Base-by-base conservation (phyloP, 2,329 filamentous ascomycete species). In the Talaromyces sp. region DNA sequence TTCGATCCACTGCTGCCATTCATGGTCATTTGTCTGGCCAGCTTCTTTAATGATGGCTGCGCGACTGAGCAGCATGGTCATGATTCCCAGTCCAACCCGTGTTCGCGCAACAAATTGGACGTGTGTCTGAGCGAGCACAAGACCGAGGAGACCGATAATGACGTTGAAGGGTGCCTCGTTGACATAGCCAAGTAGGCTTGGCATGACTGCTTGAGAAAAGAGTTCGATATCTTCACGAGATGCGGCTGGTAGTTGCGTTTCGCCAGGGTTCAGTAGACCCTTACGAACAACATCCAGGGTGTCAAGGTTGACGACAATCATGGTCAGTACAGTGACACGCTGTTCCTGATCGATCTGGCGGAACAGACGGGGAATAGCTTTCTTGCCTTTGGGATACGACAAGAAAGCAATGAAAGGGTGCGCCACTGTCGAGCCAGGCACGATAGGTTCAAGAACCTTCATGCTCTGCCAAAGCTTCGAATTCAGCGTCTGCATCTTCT, bases 401-500 rank as follows among this genome's bases (percentile, higher is more conserved):
- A 99, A 83, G 77, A 99, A 94, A 56, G 93, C 92, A 70, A 99
- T 97, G 79, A 99, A 99, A 0, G 95, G 95, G 76, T 99, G 95
- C 19, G 86, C 83, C 3, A 82, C 82, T 19, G 88, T 84, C 3
- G 90, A 86, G 61, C 89, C 91, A 54, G 83, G 85, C 33, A 87
- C 90, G 70, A 97, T 95, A 1, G 93, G 93, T 75, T 97, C 94
- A 79, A 97, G 92, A 59, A 99, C 92, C 81, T 96, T 96, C 60
- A 97, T 85, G 66, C 91, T 87, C 49, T 86, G 82, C 95, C 95
- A 99, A 13, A 99, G 84, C 74, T 90, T 87, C 58, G 86, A 83
- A 71, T 94, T 96, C 66, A 96, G 84, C n/a, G 83, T 78, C 67
- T 89, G 84, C 45, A 89, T 85, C 70, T 85, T 86, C 67, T 89